Base-by-base conservation (phyloP, 2,329 filamentous ascomycete species). In the Setomelanomma holmii region DNA sequence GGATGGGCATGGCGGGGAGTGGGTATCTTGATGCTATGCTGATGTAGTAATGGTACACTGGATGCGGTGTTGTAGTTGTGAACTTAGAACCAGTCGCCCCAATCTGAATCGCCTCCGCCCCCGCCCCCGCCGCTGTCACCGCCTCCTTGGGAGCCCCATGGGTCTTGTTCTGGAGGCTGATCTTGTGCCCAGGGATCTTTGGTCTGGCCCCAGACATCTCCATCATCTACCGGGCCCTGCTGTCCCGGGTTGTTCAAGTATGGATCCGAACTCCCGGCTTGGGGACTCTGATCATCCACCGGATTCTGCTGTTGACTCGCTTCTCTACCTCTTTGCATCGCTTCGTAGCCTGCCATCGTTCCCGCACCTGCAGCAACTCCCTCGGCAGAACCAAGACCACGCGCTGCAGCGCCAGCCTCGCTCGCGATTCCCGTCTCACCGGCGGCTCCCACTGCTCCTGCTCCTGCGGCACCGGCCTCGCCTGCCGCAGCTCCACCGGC, bases 261-360 rank as follows among this genome's bases (percentile, higher is more conserved):
- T 4, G 66, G 61, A 40, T 71, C 61, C 20, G 42, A 45, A 10
- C 10, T 40, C 4, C 49, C 46, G 19, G 63, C 55, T 44, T 68
- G 64, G n/a, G 67, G 65, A 19, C 68, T 71, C 41, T 64, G 58
- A 20, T 64, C 53, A 39, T 72, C 68, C n/a, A 45, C 51, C 16
- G 22, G 14, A 24, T 55, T 49, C 35, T 59, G 52, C 6, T 49
- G 55, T 19, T 65, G 58, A 6, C 39, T 44, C 22, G 48, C 40
- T 47, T 73, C 74, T 58, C 76, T 71, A 2, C 81, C 80, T 54
- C 83, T 70, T 54, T 84, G 82, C 83, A 87, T 84, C 4, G 84
- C 84, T 67, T 87, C 86, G 60, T 86, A 86, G 4, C 84, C 85
- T 27, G 84, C 85, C 75, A 87, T 81, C 1, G 83, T 80, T 5